These are phyloP conservation scores for Delonix regia DNA, from an alignment of 306 rosid species.

Conservation along the genomic window DNA sequence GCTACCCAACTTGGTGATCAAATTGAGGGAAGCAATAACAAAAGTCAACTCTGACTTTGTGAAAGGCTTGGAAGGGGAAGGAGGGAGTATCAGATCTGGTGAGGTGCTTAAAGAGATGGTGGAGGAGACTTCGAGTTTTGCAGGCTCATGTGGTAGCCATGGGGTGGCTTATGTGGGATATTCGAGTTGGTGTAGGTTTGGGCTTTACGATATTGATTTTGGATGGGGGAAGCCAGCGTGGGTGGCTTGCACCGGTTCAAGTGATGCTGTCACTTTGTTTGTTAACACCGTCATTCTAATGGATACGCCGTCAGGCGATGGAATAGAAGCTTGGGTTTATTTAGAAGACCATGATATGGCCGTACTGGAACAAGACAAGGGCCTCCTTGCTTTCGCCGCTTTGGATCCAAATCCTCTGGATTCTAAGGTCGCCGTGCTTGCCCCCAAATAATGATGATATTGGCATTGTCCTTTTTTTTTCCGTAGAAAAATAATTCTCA, in stretches of 20 bases:
- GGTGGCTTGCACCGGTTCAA: background rate
- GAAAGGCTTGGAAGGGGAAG: background rate
- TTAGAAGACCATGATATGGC: background rate
- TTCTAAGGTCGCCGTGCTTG: too few species aligned
- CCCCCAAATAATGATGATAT: too few species aligned
- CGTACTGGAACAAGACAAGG: background rate
- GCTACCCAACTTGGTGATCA: background rate
- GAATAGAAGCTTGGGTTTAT: background rate
- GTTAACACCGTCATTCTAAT: background rate
- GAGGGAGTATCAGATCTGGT: background rate
- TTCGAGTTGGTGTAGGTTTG: background rate
- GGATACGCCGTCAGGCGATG: background rate
- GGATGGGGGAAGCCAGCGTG: slow-evolving; percentile 4
- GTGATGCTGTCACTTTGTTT: background rate
- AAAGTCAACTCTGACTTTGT: background rate
- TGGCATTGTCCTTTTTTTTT: too few species aligned
- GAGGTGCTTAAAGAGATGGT: background rate
- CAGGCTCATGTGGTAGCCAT: background rate
- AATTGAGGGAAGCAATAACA: background rate
- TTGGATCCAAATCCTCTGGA: slow-evolving; percentile 29
- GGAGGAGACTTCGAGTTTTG: background rate
- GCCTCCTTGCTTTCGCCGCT: slow-evolving; percentile 26
- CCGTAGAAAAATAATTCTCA: too few species aligned
- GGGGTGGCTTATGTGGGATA: background rate
- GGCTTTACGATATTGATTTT: background rate